phyloP scores from a whole-genome alignment of 2,329 filamentous ascomycete genomes.

The Rosellinia necatrix region DNA sequence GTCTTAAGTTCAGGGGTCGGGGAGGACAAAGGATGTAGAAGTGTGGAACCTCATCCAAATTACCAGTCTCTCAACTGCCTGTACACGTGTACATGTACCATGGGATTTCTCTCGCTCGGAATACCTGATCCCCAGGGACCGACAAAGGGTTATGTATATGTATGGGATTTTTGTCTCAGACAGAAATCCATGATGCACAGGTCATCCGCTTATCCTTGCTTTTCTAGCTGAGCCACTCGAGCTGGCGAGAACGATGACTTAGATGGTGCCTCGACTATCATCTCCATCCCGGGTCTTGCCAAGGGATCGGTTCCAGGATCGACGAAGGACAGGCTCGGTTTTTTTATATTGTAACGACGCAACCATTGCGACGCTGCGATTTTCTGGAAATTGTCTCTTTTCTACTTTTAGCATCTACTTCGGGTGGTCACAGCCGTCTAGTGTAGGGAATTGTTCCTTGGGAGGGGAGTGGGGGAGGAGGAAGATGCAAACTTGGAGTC shows the following conservation, averaged over 20 bases:
- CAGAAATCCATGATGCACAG: conserved; percentile 8
- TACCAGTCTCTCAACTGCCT: conserved; percentile 22
- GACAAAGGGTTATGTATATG: background rate
- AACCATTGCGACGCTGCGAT: conserved; percentile 21
- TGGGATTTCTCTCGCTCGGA: background rate
- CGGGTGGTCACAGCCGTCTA: conserved; percentile 17
- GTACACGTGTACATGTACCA: conserved; percentile 18
- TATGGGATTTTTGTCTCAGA: conserved; percentile 22
- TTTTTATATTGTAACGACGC: conserved; percentile 21
- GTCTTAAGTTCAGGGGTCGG: conserved; percentile 24
- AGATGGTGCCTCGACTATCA: background rate
- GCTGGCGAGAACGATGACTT: background rate
- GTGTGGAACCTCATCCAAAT: conserved; percentile 29
- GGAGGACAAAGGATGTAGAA: conserved; percentile 22
- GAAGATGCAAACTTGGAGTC: too few relatives aligned
- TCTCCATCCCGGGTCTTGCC: conserved; percentile 12
- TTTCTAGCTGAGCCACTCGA: conserved; percentile 6
- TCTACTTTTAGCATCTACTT: conserved; percentile 25
- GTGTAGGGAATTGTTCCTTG: too few relatives aligned
- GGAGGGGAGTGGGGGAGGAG: too few relatives aligned
- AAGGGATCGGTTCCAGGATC: conserved; percentile 24
- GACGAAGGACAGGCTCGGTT: conserved; percentile 20
- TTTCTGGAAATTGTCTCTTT: conserved; percentile 29
- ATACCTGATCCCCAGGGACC: conserved; percentile 4
- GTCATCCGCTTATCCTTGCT: conserved; percentile 7